Conservation (phyloP, 176 grass and related monocot species). For the Pharus latifolius region DNA sequence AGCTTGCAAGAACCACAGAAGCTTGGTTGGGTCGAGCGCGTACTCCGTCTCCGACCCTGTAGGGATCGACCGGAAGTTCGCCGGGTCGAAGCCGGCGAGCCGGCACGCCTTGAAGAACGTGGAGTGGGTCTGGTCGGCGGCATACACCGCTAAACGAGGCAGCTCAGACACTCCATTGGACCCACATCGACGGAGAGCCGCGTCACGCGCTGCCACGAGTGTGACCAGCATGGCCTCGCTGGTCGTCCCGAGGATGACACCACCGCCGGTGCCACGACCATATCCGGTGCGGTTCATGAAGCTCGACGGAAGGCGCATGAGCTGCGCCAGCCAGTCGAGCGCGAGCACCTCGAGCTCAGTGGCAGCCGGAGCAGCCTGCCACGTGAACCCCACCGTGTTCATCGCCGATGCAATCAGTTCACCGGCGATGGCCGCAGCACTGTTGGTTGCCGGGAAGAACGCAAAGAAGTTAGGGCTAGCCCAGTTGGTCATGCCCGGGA, state of each 20-base stretch:
- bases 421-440: constrained; percentile 13
- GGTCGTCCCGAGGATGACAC: no score
- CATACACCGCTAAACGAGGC: constrained; percentile 10
- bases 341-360: constrained; percentile 25
- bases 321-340: no score
- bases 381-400: constrained; percentile 27
- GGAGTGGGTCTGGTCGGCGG: constrained; percentile 17
- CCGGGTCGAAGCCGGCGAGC: constrained; percentile 14
- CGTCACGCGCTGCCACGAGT: constrained; percentile 19
- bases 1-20: neutral
- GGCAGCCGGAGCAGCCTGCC: constrained; percentile 20
- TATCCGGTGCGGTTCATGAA: neutral
- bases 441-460: constrained; percentile 20
- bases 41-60: neutral
- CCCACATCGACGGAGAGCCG: neutral
- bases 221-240: constrained; percentile 24
- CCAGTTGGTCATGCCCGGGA: constrained; percentile 26
- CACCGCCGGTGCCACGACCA: neutral
- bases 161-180: neutral
- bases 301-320: neutral
- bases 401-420: constrained; percentile 25
- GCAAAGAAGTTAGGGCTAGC: constrained; percentile 31
- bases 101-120: no score
- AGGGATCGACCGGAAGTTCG: neutral
- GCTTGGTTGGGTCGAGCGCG: neutral